Base-by-base conservation (phyloP, 1,284 basidiomycete genomes). In the Melampsora larici-populina region DNA sequence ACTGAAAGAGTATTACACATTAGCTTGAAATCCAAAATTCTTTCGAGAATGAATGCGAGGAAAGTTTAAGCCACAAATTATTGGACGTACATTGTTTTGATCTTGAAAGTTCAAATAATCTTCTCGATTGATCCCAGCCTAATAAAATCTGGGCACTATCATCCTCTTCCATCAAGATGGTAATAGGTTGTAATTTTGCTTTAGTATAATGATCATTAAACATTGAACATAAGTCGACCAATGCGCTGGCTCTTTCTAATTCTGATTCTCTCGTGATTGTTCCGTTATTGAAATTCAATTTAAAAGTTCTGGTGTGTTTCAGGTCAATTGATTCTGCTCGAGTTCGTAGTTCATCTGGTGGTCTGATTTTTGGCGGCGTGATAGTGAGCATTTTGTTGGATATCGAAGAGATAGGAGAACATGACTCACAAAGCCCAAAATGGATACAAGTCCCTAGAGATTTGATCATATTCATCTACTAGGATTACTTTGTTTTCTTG, bases 401-500 rank as follows among this genome's bases (percentile, higher is more conserved):
- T 33, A 21, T 65, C 21, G 29, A 43, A 36, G 33, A 65, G n/a
- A n/a, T 9, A 71, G 40, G 2, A 40, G 13, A 24, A 60, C 24
- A n/a, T 36, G 17, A 36, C 43, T 77, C 48, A 68, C 74, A 77
- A 58, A 67, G 74, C 74, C 74, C 74, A 77, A 68, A 81, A 81
- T 49, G 80, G 80, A 18, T 78, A 62, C 5, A 81, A 65, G 46
- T 79, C 78, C 26, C 77, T 55, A 51, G 79, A 70, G 65, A 83
- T 83, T 78, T 81, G 81, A 72, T 82, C 81, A 78, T 83, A 83
- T 74, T 83, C 82, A 75, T 83, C 82, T 1, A 82, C 78, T 1
- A 83, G 70, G 66, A 80, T 79, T 1, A 83, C 81, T 63, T 83
- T 79, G 71, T 82, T 77, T 74, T 80, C 71, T 40, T 81, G 74